Evolutionary conservation across 2,329 filamentous ascomycete species (phyloP).

Genomic region (Fusarium sp.): DNA sequence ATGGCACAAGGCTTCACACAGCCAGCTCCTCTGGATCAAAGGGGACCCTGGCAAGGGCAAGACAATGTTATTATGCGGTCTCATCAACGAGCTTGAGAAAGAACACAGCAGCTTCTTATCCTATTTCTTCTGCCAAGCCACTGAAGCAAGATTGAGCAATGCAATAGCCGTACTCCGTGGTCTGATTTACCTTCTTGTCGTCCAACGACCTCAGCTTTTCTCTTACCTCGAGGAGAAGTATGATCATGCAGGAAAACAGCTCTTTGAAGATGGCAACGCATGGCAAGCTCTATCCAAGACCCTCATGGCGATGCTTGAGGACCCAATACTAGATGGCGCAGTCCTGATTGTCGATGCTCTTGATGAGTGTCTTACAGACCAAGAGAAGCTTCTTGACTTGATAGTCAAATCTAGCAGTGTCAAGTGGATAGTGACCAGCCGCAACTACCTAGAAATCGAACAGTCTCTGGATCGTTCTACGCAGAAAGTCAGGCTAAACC

Average conservation of each 20-base stretch:
- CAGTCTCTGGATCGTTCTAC: fast-evolving
- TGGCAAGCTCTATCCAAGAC: not conserved
- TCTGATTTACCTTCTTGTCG: not conserved
- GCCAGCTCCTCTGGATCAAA: slow-evolving; percentile 51
- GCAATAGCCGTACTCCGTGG: not conserved
- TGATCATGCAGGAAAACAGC: fast-evolving
- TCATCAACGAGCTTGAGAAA: slow-evolving; percentile 39
- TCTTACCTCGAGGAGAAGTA: fast-evolving
- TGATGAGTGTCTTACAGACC: not conserved
- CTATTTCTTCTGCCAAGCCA: not conserved
- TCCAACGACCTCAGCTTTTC: fast-evolving
- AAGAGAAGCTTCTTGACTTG: not conserved
- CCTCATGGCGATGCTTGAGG: not conserved
- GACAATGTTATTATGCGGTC: slow-evolving; percentile 55
- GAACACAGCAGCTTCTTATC: fast-evolving
- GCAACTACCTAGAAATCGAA: fast-evolving
- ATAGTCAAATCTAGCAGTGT: not conserved
- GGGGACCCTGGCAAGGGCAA: slow-evolving; percentile 57
- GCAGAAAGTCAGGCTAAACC: fast-evolving
- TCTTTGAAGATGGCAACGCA: not conserved
- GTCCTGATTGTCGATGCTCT: not conserved
- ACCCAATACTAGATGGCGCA: fast-evolving
- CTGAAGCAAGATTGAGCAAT: not conserved
- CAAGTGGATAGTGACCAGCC: not conserved
- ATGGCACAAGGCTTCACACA: not conserved